Base-by-base conservation (phyloP, 1,284 basidiomycete genomes). In the Microbotryum intermedium region DNA sequence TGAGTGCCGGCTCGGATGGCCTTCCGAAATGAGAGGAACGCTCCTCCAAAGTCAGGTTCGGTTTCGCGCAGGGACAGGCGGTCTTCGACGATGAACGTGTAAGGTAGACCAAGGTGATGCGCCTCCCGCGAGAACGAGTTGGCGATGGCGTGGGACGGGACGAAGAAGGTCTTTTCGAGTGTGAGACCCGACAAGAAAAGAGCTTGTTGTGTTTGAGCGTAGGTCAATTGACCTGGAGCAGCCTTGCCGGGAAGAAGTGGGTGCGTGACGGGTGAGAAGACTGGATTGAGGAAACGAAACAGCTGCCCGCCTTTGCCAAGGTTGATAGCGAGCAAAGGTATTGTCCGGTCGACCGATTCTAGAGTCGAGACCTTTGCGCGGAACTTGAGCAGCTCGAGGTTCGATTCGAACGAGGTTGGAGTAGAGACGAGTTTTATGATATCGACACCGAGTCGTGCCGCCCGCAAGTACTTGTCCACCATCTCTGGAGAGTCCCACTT, bases 321-420 rank as follows among this genome's bases (percentile, higher is more conserved):
- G 75, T 97, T 97, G 79, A 97, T 88, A 1, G 90, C 91, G 60
- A 98, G 83, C 64, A 97, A 79, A 3, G 92, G 91, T 72, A 87
- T 42, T 5, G 52, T 26, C 2, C 47, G 30, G 29, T 25, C 29
- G 25, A 26, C 29, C 25, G 50, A 51, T 39, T 39, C 18, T 6
- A 10, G 54, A 44, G 29, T 80, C 75, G 25, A 76, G 74, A 79
- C 75, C 29, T 44, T 59, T 74, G 76, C 58, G 76, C 69, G 65
- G 73, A 98, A 98, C 13, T 82, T 75, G 66, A 85, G 83, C 29
- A 97, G 80, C 7, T 82, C 78, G 68, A 90, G 81, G 76, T 97
- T 97, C 73, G 94, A 91, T 60, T 83, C 78, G 39, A 90, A 72
- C 3, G 77, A 76, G 53, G 80, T 82, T 10, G 93, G 90, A 64